phyloP scores from a whole-genome alignment of 2,329 filamentous ascomycete genomes.

The Hypomyces rosellus region DNA sequence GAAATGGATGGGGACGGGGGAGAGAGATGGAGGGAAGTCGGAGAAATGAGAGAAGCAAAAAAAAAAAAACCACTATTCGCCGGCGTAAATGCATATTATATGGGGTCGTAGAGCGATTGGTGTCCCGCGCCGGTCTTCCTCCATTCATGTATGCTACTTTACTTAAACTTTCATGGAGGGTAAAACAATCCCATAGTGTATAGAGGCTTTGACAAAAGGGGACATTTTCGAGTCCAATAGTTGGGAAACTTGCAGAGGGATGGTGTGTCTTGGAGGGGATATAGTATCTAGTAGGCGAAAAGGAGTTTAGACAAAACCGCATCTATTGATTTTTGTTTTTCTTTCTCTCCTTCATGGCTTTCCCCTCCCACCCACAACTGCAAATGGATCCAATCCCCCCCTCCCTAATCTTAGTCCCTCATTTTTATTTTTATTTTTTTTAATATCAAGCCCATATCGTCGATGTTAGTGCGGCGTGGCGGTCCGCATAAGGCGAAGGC shows the following conservation, averaged over 20 bases:
- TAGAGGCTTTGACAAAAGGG: too few species aligned
- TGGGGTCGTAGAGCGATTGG: constrained; percentile 11
- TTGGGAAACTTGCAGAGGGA: too few species aligned
- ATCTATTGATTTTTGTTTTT: too few species aligned
- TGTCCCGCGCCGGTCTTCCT: too few species aligned
- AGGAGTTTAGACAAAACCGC: too few species aligned
- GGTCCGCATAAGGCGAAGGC: constrained; percentile 2
- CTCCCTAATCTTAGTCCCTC: constrained; percentile 1
- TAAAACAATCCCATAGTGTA: too few species aligned
- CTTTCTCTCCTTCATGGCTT: not conserved
- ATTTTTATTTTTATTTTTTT: constrained; percentile 4
- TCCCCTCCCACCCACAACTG: not conserved
- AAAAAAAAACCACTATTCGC: not conserved
- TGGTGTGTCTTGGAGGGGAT: too few species aligned
- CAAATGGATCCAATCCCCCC: not conserved
- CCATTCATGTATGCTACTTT: too few species aligned
- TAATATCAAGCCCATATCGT: constrained; percentile 4
- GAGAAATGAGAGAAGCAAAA: not conserved
- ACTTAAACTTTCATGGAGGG: not conserved
- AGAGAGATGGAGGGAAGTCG: too few species aligned
- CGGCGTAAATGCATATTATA: constrained; percentile 9
- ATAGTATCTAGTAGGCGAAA: too few species aligned
- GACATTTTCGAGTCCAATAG: too few species aligned
- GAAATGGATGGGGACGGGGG: not conserved
- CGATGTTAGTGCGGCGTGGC: constrained; percentile 7